A percentile compares a stretch with the other conserved stretches of the same genome.
Conservation (phyloP, 768 basidiomycete genomes). For the Phlebiopsis gigantea region DNA sequence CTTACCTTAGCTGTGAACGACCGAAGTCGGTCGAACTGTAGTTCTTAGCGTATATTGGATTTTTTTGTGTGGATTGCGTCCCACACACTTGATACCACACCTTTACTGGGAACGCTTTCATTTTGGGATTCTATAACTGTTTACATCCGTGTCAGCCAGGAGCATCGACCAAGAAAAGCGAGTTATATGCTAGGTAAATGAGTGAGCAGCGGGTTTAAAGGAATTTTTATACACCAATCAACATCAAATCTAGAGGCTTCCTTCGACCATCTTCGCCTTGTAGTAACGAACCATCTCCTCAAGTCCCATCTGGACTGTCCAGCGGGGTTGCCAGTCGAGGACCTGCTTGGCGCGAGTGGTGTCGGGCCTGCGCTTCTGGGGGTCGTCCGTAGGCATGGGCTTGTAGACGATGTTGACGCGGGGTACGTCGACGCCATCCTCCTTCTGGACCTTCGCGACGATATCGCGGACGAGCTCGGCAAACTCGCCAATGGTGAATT, state of each 20-base stretch:
- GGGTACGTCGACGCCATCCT: constrained; percentile 58
- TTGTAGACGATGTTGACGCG: constrained; percentile 69
- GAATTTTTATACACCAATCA: background rate
- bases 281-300: constrained; percentile 96
- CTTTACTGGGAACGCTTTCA: background rate
- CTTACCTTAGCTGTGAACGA: background rate
- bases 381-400: constrained; percentile 88
- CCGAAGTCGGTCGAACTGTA: background rate
- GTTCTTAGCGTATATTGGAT: background rate
- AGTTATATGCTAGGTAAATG: background rate
- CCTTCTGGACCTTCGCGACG: constrained; percentile 87
- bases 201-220: background rate
- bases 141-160: background rate
- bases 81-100: background rate
- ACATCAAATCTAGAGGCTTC: constrained; percentile 47
- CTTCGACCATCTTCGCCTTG: constrained; percentile 84
- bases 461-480: constrained; percentile 89
- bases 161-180: background rate
- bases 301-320: constrained; percentile 89
- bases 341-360: constrained; percentile 83
- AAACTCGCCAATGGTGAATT: constrained; percentile 94
- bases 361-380: constrained; percentile 90
- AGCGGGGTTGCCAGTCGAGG: constrained; percentile 88
- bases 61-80: background rate
- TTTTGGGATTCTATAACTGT: background rate